These are phyloP conservation scores for Chaetomium olivaceum DNA, from an alignment of 2,329 filamentous ascomycete genomes.

Conservation along the genomic window DNA sequence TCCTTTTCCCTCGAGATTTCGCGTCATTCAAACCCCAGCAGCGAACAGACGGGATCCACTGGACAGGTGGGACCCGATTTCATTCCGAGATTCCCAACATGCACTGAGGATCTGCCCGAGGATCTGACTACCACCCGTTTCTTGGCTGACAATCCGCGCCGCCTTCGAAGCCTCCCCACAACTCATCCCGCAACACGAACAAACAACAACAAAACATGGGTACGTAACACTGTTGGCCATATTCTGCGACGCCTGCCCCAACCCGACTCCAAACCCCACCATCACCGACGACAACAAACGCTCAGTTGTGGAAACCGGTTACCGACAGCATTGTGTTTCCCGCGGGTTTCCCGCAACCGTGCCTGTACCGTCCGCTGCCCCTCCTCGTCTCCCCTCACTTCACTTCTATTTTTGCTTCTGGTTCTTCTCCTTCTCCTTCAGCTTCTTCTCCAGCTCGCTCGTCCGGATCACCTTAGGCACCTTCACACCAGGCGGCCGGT, in stretches of 20 bases:
- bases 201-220: not conserved
- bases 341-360: not conserved
- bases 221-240: constrained; percentile 2
- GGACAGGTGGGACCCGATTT: constrained; percentile 8
- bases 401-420: constrained; percentile 36
- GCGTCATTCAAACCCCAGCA: not conserved
- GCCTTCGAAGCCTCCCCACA: constrained; percentile 15
- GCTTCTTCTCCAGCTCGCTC: constrained; percentile 51
- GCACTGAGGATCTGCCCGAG: not conserved
- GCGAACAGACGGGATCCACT: not conserved
- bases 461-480: constrained; percentile 51
- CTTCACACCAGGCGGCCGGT: constrained; percentile 41
- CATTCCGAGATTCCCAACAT: not conserved
- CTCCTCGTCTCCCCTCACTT: not conserved
- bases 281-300: not conserved
- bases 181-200: constrained; percentile 13
- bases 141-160: constrained; percentile 1
- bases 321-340: not conserved
- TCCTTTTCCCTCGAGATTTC: not conserved
- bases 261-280: not conserved
- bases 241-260: constrained; percentile 3
- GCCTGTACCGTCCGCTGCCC: not conserved
- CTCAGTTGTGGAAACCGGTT: not conserved
- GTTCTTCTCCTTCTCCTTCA: constrained; percentile 39
- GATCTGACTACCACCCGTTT: not conserved